Percentiles rank a stretch among this genome's conserved stretches.
Conservation (phyloP, 441 rosid species). For the Kokia cookei region DNA sequence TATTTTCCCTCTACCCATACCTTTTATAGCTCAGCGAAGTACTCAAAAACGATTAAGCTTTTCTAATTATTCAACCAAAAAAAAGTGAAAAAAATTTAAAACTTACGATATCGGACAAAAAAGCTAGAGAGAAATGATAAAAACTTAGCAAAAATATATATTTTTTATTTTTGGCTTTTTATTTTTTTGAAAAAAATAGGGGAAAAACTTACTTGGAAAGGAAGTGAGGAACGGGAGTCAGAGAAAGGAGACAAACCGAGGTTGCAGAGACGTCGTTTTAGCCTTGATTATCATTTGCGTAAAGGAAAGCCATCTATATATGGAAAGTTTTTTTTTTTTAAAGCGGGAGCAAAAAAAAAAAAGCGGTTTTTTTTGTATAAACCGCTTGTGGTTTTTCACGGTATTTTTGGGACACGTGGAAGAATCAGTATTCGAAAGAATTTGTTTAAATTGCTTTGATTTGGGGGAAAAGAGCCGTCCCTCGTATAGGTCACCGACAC, state of each 20-base stretch:
- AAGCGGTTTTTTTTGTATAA: background rate
- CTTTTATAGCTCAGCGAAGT: background rate
- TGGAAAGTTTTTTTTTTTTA: slow-evolving; percentile 22
- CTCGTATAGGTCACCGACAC: slow-evolving; percentile 46
- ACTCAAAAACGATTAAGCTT: background rate
- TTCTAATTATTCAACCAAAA: background rate
- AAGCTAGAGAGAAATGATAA: background rate
- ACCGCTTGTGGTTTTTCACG: slow-evolving; percentile 10
- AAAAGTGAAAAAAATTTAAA: background rate
- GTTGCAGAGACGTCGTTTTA: slow-evolving; percentile 29
- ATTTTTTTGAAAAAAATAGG: background rate
- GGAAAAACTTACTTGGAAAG: slow-evolving; percentile 11
- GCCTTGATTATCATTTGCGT: slow-evolving; percentile 7
- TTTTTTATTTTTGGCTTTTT: background rate
- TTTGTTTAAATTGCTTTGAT: background rate
- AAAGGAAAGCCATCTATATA: slow-evolving; percentile 18
- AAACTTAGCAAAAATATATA: background rate
- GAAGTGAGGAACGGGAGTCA: background rate
- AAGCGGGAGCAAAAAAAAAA: background rate
- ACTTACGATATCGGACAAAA: background rate
- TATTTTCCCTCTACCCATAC: slow-evolving; percentile 83
- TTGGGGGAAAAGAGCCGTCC: slow-evolving; percentile 14
- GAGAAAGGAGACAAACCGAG: slow-evolving; percentile 17
- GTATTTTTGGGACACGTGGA: slow-evolving; percentile 12
- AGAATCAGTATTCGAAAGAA: slow-evolving; percentile 13